phyloP scores from a whole-genome alignment of 805 yeast genomes.

The Saccharomycopsis malanga region DNA sequence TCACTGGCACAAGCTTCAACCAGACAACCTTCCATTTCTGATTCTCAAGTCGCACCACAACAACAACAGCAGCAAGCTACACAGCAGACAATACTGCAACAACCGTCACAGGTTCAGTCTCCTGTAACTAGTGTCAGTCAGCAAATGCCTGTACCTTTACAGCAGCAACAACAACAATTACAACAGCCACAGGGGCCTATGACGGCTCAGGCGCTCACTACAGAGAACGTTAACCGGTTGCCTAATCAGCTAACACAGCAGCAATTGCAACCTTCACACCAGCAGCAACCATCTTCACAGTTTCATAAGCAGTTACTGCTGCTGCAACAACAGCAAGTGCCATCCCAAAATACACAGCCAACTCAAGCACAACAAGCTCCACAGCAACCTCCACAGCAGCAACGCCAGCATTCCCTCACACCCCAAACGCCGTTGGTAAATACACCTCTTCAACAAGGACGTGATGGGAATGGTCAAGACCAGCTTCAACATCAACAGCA shows the following conservation, averaged over 20 bases:
- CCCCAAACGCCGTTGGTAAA: slow-evolving; percentile 8
- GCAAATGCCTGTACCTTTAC: not conserved
- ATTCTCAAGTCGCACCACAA: slow-evolving; percentile 27
- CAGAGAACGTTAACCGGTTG: no score
- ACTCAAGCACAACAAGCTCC: no score
- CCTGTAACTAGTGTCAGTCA: no score
- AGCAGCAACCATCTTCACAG: slow-evolving; percentile 1
- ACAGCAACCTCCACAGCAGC: not conserved
- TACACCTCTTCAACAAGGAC: slow-evolving; percentile 6
- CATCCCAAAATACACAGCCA: no score
- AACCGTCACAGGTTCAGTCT: not conserved
- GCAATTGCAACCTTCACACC: slow-evolving; percentile 5
- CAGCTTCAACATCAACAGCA: slow-evolving; percentile 1
- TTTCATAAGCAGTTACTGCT: slow-evolving; percentile 4
- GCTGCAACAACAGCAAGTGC: slow-evolving; percentile 1
- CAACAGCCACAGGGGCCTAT: slow-evolving; percentile 2
- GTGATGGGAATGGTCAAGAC: not conserved
- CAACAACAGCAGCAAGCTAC: slow-evolving; percentile 2
- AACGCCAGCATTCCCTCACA: slow-evolving; percentile 4
- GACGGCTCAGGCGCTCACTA: no score
- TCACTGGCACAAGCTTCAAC: not conserved
- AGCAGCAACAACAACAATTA: slow-evolving; percentile 6
- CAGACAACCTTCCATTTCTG: slow-evolving; percentile 7
- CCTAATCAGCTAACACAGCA: not conserved
- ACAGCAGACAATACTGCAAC: not conserved